A percentile compares a stretch with the other conserved stretches of the same genome.
These are phyloP conservation scores for Alternaria incomplexa DNA, from an alignment of 2,329 filamentous ascomycete species.

Conservation along the genomic window DNA sequence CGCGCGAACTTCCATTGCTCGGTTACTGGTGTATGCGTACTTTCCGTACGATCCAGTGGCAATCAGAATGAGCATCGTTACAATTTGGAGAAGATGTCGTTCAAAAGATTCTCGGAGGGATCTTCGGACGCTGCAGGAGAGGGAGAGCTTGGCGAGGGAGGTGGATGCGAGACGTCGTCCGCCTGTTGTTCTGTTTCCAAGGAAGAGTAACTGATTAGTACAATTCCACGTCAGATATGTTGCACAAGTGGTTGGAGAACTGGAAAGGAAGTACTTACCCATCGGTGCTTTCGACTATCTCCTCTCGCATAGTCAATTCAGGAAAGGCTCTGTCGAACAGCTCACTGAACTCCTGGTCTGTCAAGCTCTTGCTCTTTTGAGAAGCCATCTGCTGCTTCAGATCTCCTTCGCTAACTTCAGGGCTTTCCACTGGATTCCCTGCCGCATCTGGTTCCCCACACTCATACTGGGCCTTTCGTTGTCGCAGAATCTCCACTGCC, in stretches of 20 bases:
- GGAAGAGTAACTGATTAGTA: slow-evolving; percentile 87
- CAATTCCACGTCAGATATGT: slow-evolving; percentile 36
- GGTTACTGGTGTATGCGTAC: slow-evolving; percentile 65
- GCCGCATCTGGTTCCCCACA: slow-evolving; percentile 77
- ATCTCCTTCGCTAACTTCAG: slow-evolving; percentile 71
- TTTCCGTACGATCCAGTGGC: slow-evolving; percentile 64
- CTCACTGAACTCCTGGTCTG: slow-evolving; percentile 87
- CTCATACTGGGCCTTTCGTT: slow-evolving; percentile 86
- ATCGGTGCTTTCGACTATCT: slow-evolving; percentile 62
- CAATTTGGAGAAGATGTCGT: slow-evolving; percentile 86
- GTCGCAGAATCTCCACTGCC: slow-evolving; percentile 83
- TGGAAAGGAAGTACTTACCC: slow-evolving; percentile 58
- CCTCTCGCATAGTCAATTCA: slow-evolving; percentile 69
- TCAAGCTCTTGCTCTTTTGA: slow-evolving; percentile 82
- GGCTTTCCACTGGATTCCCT: slow-evolving; percentile 64
- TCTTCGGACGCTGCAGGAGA: slow-evolving; percentile 80
- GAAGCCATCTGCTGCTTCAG: slow-evolving; percentile 78
- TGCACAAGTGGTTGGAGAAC: slow-evolving; percentile 27
- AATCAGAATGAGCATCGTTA: slow-evolving; percentile 61
- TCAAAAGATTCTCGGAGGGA: slow-evolving; percentile 80
- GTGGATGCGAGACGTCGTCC: slow-evolving; percentile 75
- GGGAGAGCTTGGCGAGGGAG: slow-evolving; percentile 89
- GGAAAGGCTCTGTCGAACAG: slow-evolving; percentile 78
- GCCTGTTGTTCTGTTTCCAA: slow-evolving; percentile 74
- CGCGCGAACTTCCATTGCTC: slow-evolving; percentile 73